Percentiles rank a stretch among this genome's conserved stretches.
Conservation (phyloP, 441 rosid species). For the Erodium moschatum region DNA sequence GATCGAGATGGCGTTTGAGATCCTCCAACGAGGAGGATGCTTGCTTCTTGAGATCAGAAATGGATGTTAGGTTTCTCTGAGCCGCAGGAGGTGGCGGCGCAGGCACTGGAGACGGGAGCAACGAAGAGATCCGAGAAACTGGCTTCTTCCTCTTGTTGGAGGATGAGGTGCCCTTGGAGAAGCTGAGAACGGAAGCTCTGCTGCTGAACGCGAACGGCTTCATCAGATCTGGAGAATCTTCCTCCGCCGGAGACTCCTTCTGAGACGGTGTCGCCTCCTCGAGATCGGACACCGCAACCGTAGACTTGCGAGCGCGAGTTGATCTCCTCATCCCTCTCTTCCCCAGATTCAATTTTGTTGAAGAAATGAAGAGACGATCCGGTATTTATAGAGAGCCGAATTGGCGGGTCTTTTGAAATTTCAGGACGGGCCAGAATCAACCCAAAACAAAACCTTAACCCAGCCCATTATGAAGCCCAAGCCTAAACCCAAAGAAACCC, state of each 20-base stretch:
- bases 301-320: conserved; percentile 1
- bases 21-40: conserved; percentile 35
- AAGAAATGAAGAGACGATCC: not conserved
- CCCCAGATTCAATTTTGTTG: not conserved
- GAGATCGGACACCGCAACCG: not conserved
- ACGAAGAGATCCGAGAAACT: conserved; percentile 4
- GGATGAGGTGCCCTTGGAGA: conserved; percentile 3
- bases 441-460: too few species aligned
- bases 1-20: conserved; percentile 35
- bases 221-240: conserved; percentile 3
- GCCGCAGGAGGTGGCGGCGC: conserved; percentile 23
- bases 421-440: not conserved
- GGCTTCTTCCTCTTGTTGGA: conserved; percentile 18
- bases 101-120: not conserved
- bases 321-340: conserved; percentile 8
- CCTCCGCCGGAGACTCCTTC: not conserved
- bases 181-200: conserved; percentile 8
- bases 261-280: conserved; percentile 5
- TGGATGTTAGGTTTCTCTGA: conserved; percentile 22
- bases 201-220: conserved; percentile 6
- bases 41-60: conserved; percentile 35
- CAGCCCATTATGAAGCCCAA: not conserved
- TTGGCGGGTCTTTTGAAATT: conserved; percentile 6
- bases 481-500: not conserved
- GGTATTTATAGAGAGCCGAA: conserved; percentile 2